phyloP scores from a whole-genome alignment of 441 rosid genomes.

The Iberis amara region DNA sequence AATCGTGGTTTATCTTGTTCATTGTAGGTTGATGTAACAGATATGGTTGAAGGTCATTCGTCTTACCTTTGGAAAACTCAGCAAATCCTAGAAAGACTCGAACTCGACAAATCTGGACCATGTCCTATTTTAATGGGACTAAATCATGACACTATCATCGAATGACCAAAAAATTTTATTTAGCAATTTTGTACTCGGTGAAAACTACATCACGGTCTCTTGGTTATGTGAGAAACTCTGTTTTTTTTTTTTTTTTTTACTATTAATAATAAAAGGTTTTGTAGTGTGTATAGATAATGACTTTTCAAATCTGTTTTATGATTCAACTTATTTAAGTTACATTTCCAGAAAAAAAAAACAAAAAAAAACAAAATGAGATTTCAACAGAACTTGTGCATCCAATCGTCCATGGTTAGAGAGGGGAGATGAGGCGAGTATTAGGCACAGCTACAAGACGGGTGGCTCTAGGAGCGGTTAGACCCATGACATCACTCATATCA shows the following conservation, averaged over 20 bases:
- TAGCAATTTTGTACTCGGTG: no score
- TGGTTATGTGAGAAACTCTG: no score
- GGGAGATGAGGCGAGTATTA: conserved; percentile 38
- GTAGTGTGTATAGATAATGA: no score
- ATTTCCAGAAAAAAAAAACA: background rate
- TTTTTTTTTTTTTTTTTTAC: no score
- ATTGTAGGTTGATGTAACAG: conserved; percentile 25
- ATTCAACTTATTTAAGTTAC: background rate
- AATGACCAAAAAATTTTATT: background rate
- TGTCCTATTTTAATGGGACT: no score
- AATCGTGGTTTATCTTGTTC: background rate
- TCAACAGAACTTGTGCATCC: no score
- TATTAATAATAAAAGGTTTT: no score
- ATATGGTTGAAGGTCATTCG: conserved; percentile 33
- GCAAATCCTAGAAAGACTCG: conserved; percentile 44
- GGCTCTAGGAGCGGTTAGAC: conserved; percentile 75
- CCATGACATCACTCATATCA: conserved; percentile 71
- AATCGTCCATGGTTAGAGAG: no score
- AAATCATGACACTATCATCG: no score
- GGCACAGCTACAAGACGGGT: conserved; percentile 64
- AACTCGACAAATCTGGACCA: conserved; percentile 41
- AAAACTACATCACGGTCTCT: no score
- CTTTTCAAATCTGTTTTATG: background rate
- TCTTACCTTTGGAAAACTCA: conserved; percentile 52
- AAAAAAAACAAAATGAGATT: no score